Base-by-base conservation (phyloP, 2,329 filamentous ascomycete genomes). In the Macrophomina tecta region DNA sequence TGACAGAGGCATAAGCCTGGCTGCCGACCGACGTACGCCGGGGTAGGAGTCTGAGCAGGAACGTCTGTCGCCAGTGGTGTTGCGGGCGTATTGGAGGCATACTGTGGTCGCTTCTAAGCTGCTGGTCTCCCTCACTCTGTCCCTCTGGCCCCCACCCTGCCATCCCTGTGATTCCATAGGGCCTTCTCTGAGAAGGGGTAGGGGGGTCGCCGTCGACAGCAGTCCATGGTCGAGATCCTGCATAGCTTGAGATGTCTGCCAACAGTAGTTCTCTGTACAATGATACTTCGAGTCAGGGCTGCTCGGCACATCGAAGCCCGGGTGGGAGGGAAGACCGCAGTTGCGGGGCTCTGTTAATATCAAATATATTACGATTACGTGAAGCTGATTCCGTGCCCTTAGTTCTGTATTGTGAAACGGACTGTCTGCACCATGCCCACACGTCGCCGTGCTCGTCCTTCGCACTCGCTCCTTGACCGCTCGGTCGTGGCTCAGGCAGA, bases 81-180 rank as follows among this genome's bases (percentile, higher is more conserved):
- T n/a, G 45, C 18, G 45, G n/a, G 16, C n/a, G 16, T 48, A n/a
- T 14, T 48, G 45, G 23, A 23, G 23, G 23, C 23, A 23, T 23
- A 23, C 23, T 23, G 23, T 23, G 23, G 23, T 48, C 45, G 45
- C 45, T 8, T 18, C n/a, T n/a, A 48, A 48, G 45, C 45, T 48
- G 8, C n/a, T n/a, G n/a, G 14, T 48, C n/a, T 48, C n/a, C 45
- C 45, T 48, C 16, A 18, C 45, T 18, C 45, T 48, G 16, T 48
- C 45, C 45, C 16, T n/a, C 45, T 18, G 16, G 45, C 45, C n/a
- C 45, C 8, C 45, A 48, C 18, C 45, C 45, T 48, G n/a, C 16
- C n/a, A 48, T 48, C 45, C 45, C 45, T 48, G 45, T 48, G 45
- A n/a, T n/a, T 48, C 18, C 45, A 48, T 18, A 48, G 45, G 45